A percentile compares a stretch with the other conserved stretches of the same genome.
Evolutionary conservation across 768 basidiomycete species (phyloP).

Genomic region (Sistotremastrum niveocremeum): DNA sequence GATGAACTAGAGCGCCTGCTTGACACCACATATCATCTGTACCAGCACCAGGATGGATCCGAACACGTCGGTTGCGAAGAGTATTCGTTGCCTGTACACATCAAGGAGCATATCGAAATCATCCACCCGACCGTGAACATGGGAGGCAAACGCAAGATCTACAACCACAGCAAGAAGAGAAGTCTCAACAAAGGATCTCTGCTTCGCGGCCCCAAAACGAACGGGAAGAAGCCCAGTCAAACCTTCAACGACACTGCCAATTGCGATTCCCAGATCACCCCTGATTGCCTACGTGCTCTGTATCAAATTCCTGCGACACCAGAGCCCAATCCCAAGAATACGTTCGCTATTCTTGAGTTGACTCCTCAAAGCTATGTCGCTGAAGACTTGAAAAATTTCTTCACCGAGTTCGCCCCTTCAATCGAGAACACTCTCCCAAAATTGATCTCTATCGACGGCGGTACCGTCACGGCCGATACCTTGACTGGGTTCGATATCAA

Average conservation of each 20-base stretch:
- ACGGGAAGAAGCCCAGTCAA: too few relatives aligned
- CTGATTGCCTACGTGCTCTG: slow-evolving; percentile 25
- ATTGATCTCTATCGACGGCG: slow-evolving; percentile 21
- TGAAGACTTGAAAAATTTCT: slow-evolving; percentile 32
- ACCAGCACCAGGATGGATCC: slow-evolving; percentile 5
- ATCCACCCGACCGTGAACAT: slow-evolving; percentile 3
- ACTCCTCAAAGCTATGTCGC: slow-evolving; percentile 35
- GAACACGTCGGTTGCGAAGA: slow-evolving; percentile 2
- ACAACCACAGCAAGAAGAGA: too few relatives aligned
- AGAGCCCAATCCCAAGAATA: slow-evolving; percentile 29
- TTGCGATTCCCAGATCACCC: slow-evolving; percentile 21
- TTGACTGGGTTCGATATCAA: slow-evolving; percentile 20
- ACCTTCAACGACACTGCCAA: not conserved
- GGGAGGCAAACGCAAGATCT: not conserved
- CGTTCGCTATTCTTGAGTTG: slow-evolving; percentile 31
- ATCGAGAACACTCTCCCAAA: slow-evolving; percentile 24
- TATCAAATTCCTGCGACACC: slow-evolving; percentile 23
- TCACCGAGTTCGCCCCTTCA: slow-evolving; percentile 24
- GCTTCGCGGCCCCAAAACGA: too few relatives aligned
- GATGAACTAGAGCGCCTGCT: slow-evolving; percentile 26
- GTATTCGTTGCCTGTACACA: slow-evolving; percentile 3
- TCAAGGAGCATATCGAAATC: slow-evolving; percentile 3
- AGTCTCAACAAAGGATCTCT: too few relatives aligned
- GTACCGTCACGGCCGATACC: slow-evolving; percentile 25
- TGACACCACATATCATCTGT: slow-evolving; percentile 6